Conservation (phyloP, 306 rosid genomes). For the Quercus alba region DNA sequence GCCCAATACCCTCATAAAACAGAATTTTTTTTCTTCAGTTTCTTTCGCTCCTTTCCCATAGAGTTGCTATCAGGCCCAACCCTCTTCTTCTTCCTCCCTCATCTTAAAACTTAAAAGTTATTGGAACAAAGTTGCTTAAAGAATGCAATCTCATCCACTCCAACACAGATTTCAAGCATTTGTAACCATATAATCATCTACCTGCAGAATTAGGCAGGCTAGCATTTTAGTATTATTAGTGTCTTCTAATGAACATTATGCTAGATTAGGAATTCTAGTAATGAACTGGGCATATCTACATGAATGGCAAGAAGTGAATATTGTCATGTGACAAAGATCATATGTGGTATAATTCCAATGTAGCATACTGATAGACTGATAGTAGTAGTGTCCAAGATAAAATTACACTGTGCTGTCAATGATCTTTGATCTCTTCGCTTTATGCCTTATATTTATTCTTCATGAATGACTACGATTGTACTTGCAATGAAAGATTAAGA, state of each 20-base stretch:
- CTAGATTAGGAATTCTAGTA: not conserved
- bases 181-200: slow-evolving; percentile 57
- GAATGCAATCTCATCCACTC: slow-evolving; percentile 95
- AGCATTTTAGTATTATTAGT: not conserved
- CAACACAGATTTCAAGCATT: slow-evolving; percentile 49
- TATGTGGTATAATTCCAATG: not conserved
- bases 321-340: not conserved
- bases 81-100: too few species aligned
- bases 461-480: not conserved
- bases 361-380: not conserved
- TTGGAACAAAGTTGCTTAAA: slow-evolving; percentile 59
- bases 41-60: too few species aligned
- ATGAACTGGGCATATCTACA: not conserved
- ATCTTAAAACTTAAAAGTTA: slow-evolving; percentile 55
- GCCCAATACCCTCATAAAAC: too few species aligned
- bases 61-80: too few species aligned
- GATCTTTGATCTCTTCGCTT: not conserved
- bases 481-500: not conserved
- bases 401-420: not conserved
- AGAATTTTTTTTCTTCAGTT: too few species aligned
- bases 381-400: not conserved
- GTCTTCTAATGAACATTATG: not conserved
- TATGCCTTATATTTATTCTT: not conserved
- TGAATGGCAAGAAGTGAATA: not conserved
- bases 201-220: slow-evolving; percentile 43